phyloP scores from a whole-genome alignment of 2,329 filamentous ascomycete genomes.

The Cryphonectria radicalis region DNA sequence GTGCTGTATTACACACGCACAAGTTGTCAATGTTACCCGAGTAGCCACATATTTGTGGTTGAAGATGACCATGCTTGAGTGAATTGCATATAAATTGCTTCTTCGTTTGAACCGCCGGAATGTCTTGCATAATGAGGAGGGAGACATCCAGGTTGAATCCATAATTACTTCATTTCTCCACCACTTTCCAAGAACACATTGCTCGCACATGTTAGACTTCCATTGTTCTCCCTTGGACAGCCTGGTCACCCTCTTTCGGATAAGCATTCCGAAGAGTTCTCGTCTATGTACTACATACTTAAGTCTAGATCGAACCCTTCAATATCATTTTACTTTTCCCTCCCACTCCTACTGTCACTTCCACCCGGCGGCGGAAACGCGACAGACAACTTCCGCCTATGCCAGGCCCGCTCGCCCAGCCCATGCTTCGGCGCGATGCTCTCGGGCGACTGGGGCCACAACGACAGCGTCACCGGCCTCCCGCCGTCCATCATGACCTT shows the following conservation, averaged over 20 bases:
- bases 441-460: slow-evolving; percentile 17
- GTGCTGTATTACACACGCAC: no score
- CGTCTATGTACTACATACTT: not conserved
- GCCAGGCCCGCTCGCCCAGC: slow-evolving; percentile 25
- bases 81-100: no score
- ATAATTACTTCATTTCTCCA: not conserved
- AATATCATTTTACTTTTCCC: not conserved
- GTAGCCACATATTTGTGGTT: no score
- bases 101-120: no score
- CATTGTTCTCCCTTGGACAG: not conserved
- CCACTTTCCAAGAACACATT: not conserved
- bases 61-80: no score
- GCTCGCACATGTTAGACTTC: not conserved
- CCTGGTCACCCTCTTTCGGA: not conserved
- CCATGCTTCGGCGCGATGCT: slow-evolving; percentile 17
- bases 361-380: slow-evolving; percentile 10
- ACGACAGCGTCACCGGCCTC: slow-evolving; percentile 7
- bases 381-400: slow-evolving; percentile 20
- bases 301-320: not conserved
- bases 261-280: no score
- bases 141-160: not conserved
- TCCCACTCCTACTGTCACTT: not conserved
- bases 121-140: not conserved
- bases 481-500: slow-evolving; percentile 64
- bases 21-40: no score